Conservation (phyloP, 2,329 filamentous ascomycete genomes). For the Teratosphaeria pseudoeucalypti region DNA sequence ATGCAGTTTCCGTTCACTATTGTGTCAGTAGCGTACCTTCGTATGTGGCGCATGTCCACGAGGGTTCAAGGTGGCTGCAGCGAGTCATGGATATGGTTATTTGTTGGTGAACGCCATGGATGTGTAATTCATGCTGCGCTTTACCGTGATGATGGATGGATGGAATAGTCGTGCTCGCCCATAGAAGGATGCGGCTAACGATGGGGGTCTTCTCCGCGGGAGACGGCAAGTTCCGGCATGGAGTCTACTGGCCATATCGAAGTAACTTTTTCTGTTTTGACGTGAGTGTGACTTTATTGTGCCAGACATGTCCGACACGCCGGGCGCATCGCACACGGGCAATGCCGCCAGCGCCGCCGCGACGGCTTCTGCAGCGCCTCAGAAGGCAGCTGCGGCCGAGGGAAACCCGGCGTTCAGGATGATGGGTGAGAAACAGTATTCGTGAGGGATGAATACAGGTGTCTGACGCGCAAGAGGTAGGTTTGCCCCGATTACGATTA, state of each 20-base stretch:
- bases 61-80: too few relatives aligned
- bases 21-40: too few relatives aligned
- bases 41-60: too few relatives aligned
- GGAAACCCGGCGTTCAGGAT: constrained; percentile 65
- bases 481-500: constrained; percentile 74
- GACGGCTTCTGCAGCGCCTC: constrained; percentile 19
- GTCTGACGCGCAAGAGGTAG: constrained; percentile 30
- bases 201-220: background rate
- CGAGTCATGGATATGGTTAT: too few relatives aligned
- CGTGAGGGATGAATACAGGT: background rate
- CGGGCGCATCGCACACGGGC: constrained; percentile 10
- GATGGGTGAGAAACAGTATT: constrained; percentile 43
- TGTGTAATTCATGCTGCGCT: too few relatives aligned
- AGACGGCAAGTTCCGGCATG: background rate
- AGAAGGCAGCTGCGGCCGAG: constrained; percentile 30
- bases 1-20: too few relatives aligned
- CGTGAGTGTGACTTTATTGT: background rate
- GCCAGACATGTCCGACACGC: constrained; percentile 11
- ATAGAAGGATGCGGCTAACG: too few relatives aligned
- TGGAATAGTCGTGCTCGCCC: too few relatives aligned
- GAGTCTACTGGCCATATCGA: background rate
- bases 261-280: background rate
- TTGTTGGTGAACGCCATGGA: too few relatives aligned
- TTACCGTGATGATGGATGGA: too few relatives aligned
- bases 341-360: constrained; percentile 8